Evolutionary conservation across 306 rosid genomes (phyloP).

Genomic region (Lablab purpureus): DNA sequence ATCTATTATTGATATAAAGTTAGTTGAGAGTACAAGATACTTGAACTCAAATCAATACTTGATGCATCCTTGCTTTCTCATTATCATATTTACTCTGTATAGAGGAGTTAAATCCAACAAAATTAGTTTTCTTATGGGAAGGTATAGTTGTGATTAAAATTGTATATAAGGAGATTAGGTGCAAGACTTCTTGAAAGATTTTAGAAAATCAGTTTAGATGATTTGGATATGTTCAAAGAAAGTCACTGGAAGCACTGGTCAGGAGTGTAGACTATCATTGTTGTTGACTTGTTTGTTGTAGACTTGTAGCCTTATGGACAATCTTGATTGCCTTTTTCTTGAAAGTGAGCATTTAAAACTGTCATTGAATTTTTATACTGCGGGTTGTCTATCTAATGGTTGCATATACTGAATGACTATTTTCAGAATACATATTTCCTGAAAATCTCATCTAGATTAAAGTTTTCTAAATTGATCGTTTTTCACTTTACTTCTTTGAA

Average conservation of each 20-base stretch:
- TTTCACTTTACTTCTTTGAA: background rate
- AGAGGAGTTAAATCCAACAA: background rate
- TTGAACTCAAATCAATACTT: background rate
- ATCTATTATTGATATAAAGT: background rate
- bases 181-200: background rate
- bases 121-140: background rate
- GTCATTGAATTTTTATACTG: background rate
- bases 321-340: background rate
- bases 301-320: background rate
- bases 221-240: background rate
- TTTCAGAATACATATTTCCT: slow-evolving; percentile 5
- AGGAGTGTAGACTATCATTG: background rate
- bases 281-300: background rate
- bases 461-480: background rate
- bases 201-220: background rate
- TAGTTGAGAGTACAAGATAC: background rate
- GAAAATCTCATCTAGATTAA: background rate
- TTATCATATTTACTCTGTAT: background rate
- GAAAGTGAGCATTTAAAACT: background rate
- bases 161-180: background rate
- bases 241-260: background rate
- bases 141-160: background rate
- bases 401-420: background rate
- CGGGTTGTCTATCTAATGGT: background rate
- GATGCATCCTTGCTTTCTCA: background rate